phyloP scores from a whole-genome alignment of 805 yeast genomes.

The Komagataella mondaviorum region DNA sequence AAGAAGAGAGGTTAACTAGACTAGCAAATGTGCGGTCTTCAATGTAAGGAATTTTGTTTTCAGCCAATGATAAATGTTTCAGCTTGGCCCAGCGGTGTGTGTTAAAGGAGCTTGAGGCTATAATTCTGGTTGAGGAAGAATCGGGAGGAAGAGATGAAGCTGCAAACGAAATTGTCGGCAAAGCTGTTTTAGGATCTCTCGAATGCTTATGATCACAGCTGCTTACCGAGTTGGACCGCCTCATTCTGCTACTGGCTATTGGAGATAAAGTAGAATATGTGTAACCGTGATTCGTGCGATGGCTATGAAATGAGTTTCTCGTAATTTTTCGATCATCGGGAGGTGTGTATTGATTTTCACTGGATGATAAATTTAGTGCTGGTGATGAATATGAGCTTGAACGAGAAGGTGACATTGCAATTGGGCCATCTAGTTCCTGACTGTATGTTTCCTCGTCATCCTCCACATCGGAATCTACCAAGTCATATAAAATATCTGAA shows the following conservation, averaged over 20 bases:
- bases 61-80: conserved; percentile 25
- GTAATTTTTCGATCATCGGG: neutral
- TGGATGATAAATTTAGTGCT: neutral
- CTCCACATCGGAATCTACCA: conserved; percentile 36
- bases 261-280: neutral
- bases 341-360: neutral
- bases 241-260: conserved; percentile 1
- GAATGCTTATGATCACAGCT: conserved; percentile 1
- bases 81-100: conserved; percentile 20
- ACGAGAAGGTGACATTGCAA: neutral
- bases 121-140: neutral
- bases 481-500: conserved; percentile 33
- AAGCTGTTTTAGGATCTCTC: neutral
- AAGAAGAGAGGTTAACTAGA: conserved; percentile 20
- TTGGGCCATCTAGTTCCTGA: neutral
- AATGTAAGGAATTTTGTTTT: conserved; percentile 21
- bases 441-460: conserved; percentile 10
- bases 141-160: neutral
- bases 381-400: neutral
- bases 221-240: conserved; percentile 4
- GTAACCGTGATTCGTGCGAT: neutral
- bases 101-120: neutral
- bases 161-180: neutral
- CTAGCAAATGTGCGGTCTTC: conserved; percentile 16
- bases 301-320: neutral